Evolutionary conservation across 2,329 filamentous ascomycete genomes (phyloP).

Genomic region (Sporothrix globosa): DNA sequence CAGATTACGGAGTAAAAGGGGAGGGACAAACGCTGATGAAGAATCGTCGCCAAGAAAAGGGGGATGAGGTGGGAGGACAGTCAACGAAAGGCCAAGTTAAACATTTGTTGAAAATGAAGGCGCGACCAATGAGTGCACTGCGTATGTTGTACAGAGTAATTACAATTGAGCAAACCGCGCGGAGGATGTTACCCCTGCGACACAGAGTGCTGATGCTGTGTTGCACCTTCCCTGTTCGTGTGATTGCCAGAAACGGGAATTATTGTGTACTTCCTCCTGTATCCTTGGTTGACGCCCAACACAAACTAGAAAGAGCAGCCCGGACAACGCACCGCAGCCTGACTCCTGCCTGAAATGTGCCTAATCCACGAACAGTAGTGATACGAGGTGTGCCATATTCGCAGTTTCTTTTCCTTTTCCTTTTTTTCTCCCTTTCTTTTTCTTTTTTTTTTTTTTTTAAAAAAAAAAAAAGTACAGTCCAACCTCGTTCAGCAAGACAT

Average conservation of each 20-base stretch:
- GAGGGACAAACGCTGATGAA: neutral
- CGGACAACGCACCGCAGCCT: slow-evolving; percentile 7
- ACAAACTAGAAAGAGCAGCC: slow-evolving; percentile 6
- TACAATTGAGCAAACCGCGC: neutral
- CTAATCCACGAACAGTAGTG: neutral
- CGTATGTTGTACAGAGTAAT: too few relatives aligned
- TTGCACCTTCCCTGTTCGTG: slow-evolving; percentile 2
- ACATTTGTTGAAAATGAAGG: slow-evolving; percentile 12
- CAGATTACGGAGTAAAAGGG: too few relatives aligned
- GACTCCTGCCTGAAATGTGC: slow-evolving; percentile 10
- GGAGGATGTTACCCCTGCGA: slow-evolving; percentile 24
- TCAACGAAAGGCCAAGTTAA: neutral
- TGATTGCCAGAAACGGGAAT: slow-evolving; percentile 22
- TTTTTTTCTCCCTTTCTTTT: too few relatives aligned
- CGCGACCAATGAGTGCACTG: neutral
- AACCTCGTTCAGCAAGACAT: slow-evolving; percentile 2
- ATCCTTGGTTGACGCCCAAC: slow-evolving; percentile 22
- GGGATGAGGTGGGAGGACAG: neutral
- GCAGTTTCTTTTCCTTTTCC: neutral
- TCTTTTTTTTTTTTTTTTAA: too few relatives aligned
- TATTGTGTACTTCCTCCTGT: neutral
- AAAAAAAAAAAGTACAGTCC: too few relatives aligned
- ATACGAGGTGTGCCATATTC: slow-evolving; percentile 7
- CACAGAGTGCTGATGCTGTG: neutral
- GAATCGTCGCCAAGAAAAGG: neutral